Base-by-base conservation (phyloP, 2,329 filamentous ascomycete species). In the Lasiodiplodia sp. region DNA sequence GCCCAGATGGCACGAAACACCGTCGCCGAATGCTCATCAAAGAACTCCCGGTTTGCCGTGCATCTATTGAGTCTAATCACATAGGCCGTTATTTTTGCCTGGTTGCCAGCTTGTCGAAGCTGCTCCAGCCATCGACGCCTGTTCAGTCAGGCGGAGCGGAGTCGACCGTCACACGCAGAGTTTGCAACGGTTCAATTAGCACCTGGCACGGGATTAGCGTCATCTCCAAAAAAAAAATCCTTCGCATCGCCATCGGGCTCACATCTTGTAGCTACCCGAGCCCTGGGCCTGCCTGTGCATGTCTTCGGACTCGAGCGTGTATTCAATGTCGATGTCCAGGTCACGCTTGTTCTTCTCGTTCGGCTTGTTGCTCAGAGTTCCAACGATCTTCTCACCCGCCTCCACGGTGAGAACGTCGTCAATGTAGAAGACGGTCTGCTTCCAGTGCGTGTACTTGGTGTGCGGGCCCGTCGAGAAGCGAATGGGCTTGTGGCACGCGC, bases 401-500 rank as follows among this genome's bases (percentile, higher is more conserved):
- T 97, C 91, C 47, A 97, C 94, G 21, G 94, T 98, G 72, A 99
- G 85, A 40, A 97, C 92, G 74, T 99, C 94, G 77, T 92, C 89
- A 72, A 99, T 87, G 84, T 99, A 99, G 85, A 99, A 98, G 71
- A 99, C 96, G 14, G 96, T 99, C 86, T 99, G 96, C 86, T 99
- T 99, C 96, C 96, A 99, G 87, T 99, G 96, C 21, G 96, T 99
- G 85, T 98, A 98, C 85, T 97, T 98, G 75, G 95, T 96, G 83
- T 98, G 96, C 34, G 96, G 96, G 25, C 96, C 96, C 21, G 96
- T 99, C 66, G 93, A 97, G 87, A 99, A 99, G 78, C 91, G 89
- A 78, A 99, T 94, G 38, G 94, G 92, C 88, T 98, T 98, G 88
- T 99, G 96, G 88, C 96, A 98, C 69, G 94, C 94, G 64, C 92